phyloP scores from a whole-genome alignment of 768 basidiomycete species.

The Mycena albidolilacea region DNA sequence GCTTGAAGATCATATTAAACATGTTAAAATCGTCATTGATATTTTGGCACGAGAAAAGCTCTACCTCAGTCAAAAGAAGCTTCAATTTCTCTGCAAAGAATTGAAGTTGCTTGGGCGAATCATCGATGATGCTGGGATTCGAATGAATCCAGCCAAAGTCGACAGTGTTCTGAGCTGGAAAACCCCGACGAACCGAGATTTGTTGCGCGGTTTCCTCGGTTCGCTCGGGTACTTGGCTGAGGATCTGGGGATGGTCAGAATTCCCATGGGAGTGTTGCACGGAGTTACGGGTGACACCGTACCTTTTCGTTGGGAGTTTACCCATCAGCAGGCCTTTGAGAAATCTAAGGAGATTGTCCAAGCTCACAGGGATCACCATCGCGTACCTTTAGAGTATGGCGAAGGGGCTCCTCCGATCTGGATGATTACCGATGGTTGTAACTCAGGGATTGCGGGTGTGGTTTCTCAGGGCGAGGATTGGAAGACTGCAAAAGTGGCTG shows the following conservation, averaged over 20 bases:
- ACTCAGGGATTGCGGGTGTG: too few species aligned
- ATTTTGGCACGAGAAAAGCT: slow-evolving; percentile 49
- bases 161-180: slow-evolving; percentile 52
- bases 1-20: slow-evolving; percentile 49
- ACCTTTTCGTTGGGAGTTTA: neutral
- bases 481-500: too few species aligned
- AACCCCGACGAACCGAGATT: slow-evolving; percentile 34
- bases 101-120: slow-evolving; percentile 52
- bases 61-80: slow-evolving; percentile 52
- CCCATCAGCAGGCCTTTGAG: neutral
- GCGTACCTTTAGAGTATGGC: slow-evolving; percentile 44
- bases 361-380: neutral
- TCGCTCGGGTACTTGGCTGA: slow-evolving; percentile 2
- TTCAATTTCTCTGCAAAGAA: slow-evolving; percentile 45
- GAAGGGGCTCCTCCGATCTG: slow-evolving; percentile 27
- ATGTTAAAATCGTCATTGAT: slow-evolving; percentile 51
- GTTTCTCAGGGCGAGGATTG: too few species aligned
- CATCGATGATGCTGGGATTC: slow-evolving; percentile 53
- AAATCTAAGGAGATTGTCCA: neutral
- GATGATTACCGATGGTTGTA: slow-evolving; percentile 27
- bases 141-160: slow-evolving; percentile 61
- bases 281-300: neutral
- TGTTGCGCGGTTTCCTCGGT: neutral
- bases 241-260: neutral
- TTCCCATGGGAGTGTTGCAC: slow-evolving; percentile 1